phyloP scores from a whole-genome alignment of 2,329 filamentous ascomycete species.

The Blastomyces percursus region DNA sequence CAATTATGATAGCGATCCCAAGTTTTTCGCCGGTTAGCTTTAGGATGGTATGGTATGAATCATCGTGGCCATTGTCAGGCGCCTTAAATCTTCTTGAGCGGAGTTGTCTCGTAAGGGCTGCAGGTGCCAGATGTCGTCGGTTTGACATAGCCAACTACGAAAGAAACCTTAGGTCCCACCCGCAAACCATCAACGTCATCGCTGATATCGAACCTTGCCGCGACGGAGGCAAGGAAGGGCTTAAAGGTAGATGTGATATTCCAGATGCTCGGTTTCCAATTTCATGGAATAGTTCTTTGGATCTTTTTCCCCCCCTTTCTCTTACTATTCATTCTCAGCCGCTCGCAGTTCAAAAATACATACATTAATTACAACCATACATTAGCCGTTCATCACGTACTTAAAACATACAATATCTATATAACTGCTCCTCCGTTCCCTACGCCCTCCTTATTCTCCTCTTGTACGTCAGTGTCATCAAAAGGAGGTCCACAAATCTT shows the following conservation, averaged over 20 bases:
- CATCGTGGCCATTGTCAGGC: neutral
- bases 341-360: neutral
- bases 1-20: neutral
- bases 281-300: neutral
- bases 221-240: neutral
- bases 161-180: neutral
- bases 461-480: neutral
- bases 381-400: neutral
- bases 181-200: neutral
- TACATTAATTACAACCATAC: neutral
- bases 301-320: neutral
- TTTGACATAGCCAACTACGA: neutral
- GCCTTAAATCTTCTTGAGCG: neutral
- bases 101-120: neutral
- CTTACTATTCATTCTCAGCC: neutral
- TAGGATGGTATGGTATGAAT: neutral
- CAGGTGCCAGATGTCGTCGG: neutral
- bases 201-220: neutral
- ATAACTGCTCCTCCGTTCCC: neutral
- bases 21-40: neutral
- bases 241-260: neutral
- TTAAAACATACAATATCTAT: neutral
- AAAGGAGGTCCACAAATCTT: neutral
- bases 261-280: neutral
- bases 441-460: neutral